A percentile compares a stretch with the other conserved stretches of the same genome.
Evolutionary conservation across 1,284 basidiomycete genomes (phyloP).

Genomic region (Wolfiporia cocos): DNA sequence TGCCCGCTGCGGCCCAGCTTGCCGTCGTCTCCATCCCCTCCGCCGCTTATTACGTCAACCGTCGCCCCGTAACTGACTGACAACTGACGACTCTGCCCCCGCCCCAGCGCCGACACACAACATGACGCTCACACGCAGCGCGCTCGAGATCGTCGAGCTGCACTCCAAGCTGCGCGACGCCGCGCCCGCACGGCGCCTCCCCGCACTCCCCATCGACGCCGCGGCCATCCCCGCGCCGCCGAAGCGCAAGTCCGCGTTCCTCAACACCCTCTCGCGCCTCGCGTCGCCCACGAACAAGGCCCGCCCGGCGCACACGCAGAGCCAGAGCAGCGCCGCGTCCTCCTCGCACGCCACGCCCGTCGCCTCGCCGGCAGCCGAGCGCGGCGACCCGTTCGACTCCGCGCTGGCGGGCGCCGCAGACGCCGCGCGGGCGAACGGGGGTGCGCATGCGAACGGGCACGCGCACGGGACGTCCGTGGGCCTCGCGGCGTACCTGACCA

Average conservation of each 20-base stretch:
- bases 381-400: constrained; percentile 55
- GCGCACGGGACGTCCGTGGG: constrained; percentile 50
- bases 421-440: constrained; percentile 23
- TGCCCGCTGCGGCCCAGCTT: too few species aligned
- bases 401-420: too few species aligned
- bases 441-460: constrained; percentile 16
- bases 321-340: constrained; percentile 23
- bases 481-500: constrained; percentile 78
- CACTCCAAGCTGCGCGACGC: constrained; percentile 66
- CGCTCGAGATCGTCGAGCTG: constrained; percentile 69
- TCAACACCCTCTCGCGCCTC: constrained; percentile 75
- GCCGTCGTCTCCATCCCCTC: too few species aligned
- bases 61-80: too few species aligned
- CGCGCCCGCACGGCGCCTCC: constrained; percentile 47
- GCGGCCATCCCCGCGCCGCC: constrained; percentile 44
- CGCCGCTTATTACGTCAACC: constrained; percentile 18
- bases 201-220: constrained; percentile 54
- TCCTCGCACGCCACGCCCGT: constrained; percentile 38
- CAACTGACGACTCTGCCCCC: constrained; percentile 20
- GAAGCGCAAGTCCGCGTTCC: constrained; percentile 75
- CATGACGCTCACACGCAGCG: constrained; percentile 75
- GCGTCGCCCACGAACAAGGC: constrained; percentile 55
- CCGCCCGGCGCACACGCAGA: constrained; percentile 23
- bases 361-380: constrained; percentile 49
- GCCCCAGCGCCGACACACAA: constrained; percentile 78